A percentile compares a stretch with the other conserved stretches of the same genome.
phyloP scores from a whole-genome alignment of 2,329 filamentous ascomycete genomes.

The Fonsecaea pugnacius region DNA sequence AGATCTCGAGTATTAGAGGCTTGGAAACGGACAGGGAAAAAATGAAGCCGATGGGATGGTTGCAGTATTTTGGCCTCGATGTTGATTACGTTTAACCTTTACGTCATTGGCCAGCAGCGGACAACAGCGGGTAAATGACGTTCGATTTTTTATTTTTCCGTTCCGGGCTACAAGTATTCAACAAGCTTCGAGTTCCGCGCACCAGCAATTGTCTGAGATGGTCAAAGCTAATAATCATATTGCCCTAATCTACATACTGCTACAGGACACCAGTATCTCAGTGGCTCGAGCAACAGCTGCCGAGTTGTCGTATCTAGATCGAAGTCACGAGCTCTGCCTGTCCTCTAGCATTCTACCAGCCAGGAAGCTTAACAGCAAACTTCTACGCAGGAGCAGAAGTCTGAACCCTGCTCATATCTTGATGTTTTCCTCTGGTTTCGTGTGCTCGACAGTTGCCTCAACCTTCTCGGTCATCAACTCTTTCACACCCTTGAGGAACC shows the following conservation, averaged over 20 bases:
- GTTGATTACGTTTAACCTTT: constrained; percentile 16
- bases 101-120: constrained; percentile 7
- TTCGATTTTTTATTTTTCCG: not conserved
- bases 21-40: not conserved
- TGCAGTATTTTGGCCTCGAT: not conserved
- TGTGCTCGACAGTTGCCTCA: constrained; percentile 56
- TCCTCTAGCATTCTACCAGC: not conserved
- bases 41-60: not conserved
- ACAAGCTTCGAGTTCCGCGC: no score
- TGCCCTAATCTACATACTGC: not conserved
- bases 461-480: constrained; percentile 61
- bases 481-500: constrained; percentile 53
- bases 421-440: constrained; percentile 19
- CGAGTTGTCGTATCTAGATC: not conserved
- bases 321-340: not conserved
- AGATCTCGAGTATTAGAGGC: not conserved
- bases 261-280: not conserved
- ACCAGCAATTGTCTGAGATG: not conserved
- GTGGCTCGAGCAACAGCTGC: not conserved
- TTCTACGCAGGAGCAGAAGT: not conserved
- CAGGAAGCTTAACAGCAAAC: not conserved
- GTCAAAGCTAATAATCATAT: not conserved
- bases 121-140: not conserved
- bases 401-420: constrained; percentile 14
- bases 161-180: not conserved